Conservation (phyloP, 129 eudicot species). For the Artemisia annua region DNA sequence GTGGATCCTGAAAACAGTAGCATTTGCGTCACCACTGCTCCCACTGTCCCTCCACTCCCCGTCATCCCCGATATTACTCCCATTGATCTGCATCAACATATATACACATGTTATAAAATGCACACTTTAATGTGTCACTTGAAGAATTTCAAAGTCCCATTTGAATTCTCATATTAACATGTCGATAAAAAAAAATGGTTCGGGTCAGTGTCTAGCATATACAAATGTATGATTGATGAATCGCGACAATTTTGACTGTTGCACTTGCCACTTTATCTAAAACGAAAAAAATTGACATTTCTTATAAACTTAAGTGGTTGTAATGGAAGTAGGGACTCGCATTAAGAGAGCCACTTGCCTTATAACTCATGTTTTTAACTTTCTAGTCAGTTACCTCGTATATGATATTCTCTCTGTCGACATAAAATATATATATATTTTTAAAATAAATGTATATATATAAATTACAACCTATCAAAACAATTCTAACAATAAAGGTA, state of each 20-base stretch:
- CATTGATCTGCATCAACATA: conserved; percentile 44
- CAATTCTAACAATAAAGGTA: too few species aligned
- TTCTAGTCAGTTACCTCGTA: not conserved
- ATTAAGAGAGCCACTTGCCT: too few species aligned
- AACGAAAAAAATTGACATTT: not conserved
- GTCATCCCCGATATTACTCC: conserved; percentile 87
- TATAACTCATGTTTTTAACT: too few species aligned
- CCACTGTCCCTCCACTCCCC: conserved; percentile 79
- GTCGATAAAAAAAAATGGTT: too few species aligned
- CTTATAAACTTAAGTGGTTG: not conserved
- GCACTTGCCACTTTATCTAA: too few species aligned
- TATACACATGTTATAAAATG: not conserved
- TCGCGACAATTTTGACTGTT: too few species aligned
- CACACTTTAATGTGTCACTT: not conserved
- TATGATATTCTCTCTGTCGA: not conserved
- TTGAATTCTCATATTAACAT: too few species aligned
- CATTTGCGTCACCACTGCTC: conserved; percentile 65
- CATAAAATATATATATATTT: not conserved
- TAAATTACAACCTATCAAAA: not conserved
- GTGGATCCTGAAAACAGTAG: conserved; percentile 63
- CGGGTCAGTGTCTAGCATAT: too few species aligned
- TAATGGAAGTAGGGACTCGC: not conserved
- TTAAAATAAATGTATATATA: too few species aligned
- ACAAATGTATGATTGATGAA: too few species aligned
- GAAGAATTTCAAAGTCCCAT: not conserved